Conservation (phyloP, 257 asterid species). For the Knoxia roxburghii region DNA sequence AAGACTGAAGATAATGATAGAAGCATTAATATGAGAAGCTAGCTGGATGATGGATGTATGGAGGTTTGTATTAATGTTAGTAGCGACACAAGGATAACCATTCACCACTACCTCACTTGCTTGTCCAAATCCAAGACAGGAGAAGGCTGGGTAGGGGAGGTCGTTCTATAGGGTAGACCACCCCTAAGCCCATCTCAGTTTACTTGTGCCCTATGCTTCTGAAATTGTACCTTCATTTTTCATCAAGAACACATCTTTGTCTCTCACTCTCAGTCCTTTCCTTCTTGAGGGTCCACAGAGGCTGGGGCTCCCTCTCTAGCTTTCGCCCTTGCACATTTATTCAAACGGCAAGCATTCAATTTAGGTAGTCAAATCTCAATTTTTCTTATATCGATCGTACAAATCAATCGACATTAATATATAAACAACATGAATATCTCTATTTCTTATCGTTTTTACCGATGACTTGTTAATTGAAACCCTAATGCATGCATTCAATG, state of each 20-base stretch:
- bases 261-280: background rate
- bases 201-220: background rate
- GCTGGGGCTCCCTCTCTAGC: no score
- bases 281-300: no score
- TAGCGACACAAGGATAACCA: conserved; percentile 1
- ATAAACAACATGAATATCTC: no score
- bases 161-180: no score
- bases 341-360: no score
- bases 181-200: no score
- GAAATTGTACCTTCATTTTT: background rate
- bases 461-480: background rate
- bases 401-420: no score
- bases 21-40: background rate
- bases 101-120: background rate
- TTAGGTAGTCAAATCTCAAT: no score
- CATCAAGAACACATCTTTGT: background rate
- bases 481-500: background rate
- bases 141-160: background rate
- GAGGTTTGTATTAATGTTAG: background rate
- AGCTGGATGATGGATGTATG: background rate
- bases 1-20: background rate
- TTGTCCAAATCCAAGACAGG: conserved; percentile 6
- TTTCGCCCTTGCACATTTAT: no score
- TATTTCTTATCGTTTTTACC: no score
- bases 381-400: no score